Evolutionary conservation across 2,329 filamentous ascomycete species (phyloP), one percentile per base, ranked within the genome.

Genomic region (Calcarisporium arbuscula): DNA sequence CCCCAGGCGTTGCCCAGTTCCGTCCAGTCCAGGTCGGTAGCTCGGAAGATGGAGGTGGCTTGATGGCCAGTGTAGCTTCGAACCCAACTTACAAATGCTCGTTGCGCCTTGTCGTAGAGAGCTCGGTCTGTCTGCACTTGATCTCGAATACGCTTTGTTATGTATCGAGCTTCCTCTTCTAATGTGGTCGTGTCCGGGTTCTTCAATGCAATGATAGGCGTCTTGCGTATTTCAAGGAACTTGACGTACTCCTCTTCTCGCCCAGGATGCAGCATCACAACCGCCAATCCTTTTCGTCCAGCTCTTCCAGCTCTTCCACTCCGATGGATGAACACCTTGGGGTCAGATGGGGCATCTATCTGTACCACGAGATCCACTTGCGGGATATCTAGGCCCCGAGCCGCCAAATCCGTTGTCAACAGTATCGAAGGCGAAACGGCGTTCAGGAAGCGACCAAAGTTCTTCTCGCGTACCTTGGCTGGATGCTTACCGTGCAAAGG

Each of bases 281-380:
- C 76, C 11, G 88, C 87, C 15, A 95, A 64, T 0, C 92, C 92
- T 41, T 82, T 80, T 42, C 90, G 74, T 1, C 89, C 89, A 54
- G 95, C 95, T 16, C 92, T 75, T 0, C 92, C 92, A 1, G 92
- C 87, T 44, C 92, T 75, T 2, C 92, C 92, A 19, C 92, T 84
- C 5, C 92, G 82, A 59, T 98, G 92, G 40, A 98, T 86, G 52
- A 96, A 96, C 9, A 85, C 88, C 57, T 96, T 96, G 0, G 89
- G 86, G 49, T 95, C 89, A 26, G 82, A 86, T 2, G 52, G 87
- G 61, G 50, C 84, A 54, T 95, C 89, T 28, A 95, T 70, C 54
- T 95, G 90, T 1, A 95, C 74, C 5, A 95, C 89, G 2, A 95
- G 71, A 53, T 95, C 90, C 25, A 95, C 88, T 37, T 88, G 79